phyloP scores from a whole-genome alignment of 768 basidiomycete species.

The Cystobasidium tubakii region DNA sequence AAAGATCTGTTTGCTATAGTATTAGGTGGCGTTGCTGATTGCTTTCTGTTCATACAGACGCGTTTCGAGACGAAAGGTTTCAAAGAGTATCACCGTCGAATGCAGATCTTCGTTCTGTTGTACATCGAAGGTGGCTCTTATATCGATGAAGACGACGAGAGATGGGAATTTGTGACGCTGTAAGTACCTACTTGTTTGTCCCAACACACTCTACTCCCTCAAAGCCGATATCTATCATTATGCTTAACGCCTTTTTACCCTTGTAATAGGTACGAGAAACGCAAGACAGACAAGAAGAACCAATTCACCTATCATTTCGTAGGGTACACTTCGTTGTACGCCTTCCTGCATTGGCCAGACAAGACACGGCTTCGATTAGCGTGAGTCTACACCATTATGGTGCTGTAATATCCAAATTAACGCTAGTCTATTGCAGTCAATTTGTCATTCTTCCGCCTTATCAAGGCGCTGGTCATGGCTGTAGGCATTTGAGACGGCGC shows the following conservation, averaged over 20 bases:
- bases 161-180: slow-evolving; percentile 88
- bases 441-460: slow-evolving; percentile 88
- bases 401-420: background rate
- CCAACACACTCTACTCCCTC: too few species aligned
- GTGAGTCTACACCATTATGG: slow-evolving; percentile 52
- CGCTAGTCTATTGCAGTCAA: slow-evolving; percentile 59
- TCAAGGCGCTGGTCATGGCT: slow-evolving; percentile 83
- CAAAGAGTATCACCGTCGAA: slow-evolving; percentile 77
- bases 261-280: slow-evolving; percentile 69
- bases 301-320: slow-evolving; percentile 76
- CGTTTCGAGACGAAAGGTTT: slow-evolving; percentile 83
- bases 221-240: background rate
- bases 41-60: slow-evolving; percentile 53
- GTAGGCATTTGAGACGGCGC: slow-evolving; percentile 58
- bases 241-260: background rate
- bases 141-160: slow-evolving; percentile 84
- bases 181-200: too few species aligned
- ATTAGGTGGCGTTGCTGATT: background rate
- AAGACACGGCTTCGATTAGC: slow-evolving; percentile 78
- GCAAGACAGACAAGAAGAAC: slow-evolving; percentile 58
- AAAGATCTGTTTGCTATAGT: too few species aligned
- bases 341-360: slow-evolving; percentile 93
- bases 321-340: slow-evolving; percentile 89
- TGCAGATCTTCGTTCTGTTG: slow-evolving; percentile 89
- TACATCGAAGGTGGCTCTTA: slow-evolving; percentile 95